These are phyloP conservation scores for Blastomyces gilchristii DNA, from an alignment of 2,329 filamentous ascomycete species.

Conservation along the genomic window DNA sequence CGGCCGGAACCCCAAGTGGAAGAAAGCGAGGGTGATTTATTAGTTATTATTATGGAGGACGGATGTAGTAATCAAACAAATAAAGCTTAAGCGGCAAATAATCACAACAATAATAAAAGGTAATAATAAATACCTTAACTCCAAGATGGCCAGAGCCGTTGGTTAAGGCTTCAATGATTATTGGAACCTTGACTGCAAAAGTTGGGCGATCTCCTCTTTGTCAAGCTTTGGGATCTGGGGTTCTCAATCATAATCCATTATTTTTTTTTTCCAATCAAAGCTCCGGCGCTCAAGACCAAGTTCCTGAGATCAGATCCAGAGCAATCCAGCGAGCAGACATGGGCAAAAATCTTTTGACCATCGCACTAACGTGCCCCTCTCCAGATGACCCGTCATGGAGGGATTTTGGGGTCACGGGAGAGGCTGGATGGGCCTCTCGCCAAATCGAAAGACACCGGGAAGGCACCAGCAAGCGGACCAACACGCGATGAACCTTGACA, in stretches of 20 bases:
- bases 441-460: conserved; percentile 12
- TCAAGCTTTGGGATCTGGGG: conserved; percentile 7
- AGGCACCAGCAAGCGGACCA: conserved; percentile 2
- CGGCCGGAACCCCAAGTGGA: not conserved
- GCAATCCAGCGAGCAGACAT: conserved; percentile 7
- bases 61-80: conserved; percentile 4
- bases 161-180: not conserved
- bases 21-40: conserved; percentile 1
- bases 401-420: conserved; percentile 17
- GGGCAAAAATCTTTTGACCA: not conserved
- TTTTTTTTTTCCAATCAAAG: conserved; percentile 6
- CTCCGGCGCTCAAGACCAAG: not conserved
- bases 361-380: conserved; percentile 3
- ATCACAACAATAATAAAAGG: conserved; percentile 8
- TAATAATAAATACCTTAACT: not conserved
- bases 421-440: conserved; percentile 26
- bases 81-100: conserved; percentile 3
- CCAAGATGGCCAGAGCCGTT: not conserved
- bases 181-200: conserved; percentile 6
- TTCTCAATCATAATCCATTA: not conserved
- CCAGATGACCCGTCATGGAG: conserved; percentile 10
- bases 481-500: conserved; percentile 9
- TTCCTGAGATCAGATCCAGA: conserved; percentile 6
- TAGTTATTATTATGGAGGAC: not conserved
- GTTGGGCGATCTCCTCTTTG: conserved; percentile 9